phyloP scores from a whole-genome alignment of 495 filamentous ascomycete genomes.

The Penicillium cataractarum region DNA sequence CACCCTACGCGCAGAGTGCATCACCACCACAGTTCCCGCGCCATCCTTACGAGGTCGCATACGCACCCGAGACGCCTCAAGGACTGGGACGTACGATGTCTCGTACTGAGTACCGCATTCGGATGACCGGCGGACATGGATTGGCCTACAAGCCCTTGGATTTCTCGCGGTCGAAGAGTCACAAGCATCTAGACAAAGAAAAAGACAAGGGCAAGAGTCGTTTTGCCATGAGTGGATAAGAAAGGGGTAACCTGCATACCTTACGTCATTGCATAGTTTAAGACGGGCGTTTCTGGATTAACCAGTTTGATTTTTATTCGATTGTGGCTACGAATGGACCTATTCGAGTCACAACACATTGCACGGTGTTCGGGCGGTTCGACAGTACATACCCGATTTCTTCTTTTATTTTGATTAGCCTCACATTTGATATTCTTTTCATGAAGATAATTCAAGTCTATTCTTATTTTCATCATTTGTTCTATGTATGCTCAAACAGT shows the following conservation, averaged over 20 bases:
- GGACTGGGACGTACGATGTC: slow-evolving; percentile 45
- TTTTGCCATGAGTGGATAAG: slow-evolving; percentile 3
- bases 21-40: slow-evolving; percentile 34
- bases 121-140: slow-evolving; percentile 45
- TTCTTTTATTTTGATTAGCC: background rate
- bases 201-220: background rate
- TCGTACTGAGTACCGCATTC: slow-evolving; percentile 45
- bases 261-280: background rate
- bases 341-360: slow-evolving; percentile 7
- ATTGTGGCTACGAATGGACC: background rate
- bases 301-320: background rate
- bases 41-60: slow-evolving; percentile 43
- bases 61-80: slow-evolving; percentile 42
- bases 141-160: slow-evolving; percentile 47
- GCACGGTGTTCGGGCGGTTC: slow-evolving; percentile 17
- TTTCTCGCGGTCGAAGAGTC: slow-evolving; percentile 31
- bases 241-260: background rate
- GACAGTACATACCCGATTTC: slow-evolving; percentile 16
- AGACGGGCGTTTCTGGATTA: background rate
- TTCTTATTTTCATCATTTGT: background rate
- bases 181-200: slow-evolving; percentile 18
- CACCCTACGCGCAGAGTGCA: slow-evolving; percentile 30
- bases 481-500: too few species aligned
- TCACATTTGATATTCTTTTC: background rate
- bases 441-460: background rate